Evolutionary conservation across 2,329 filamentous ascomycete species (phyloP), one percentile per base, ranked within the genome.

Genomic region (Stachybotrys chartarum): DNA sequence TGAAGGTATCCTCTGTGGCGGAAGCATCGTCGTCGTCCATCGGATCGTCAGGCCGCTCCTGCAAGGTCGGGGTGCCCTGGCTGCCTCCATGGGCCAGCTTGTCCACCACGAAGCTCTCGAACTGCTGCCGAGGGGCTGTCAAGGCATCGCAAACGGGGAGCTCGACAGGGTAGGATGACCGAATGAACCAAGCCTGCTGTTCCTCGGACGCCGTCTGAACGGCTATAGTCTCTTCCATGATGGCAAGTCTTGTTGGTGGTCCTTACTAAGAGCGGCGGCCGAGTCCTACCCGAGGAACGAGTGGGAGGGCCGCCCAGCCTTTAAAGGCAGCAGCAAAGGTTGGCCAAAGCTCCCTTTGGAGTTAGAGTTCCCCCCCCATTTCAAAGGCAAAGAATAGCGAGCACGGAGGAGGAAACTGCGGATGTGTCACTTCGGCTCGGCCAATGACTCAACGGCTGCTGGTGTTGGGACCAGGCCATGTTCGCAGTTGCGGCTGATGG

Each of bases 121-220:
- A 75, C 5, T 72, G 67, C n/a, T 60, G 57, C 7, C 61, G 59
- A 0, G 70, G 54, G 17, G 66, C 60, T 46, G 60, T 64, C 50
- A 76, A 61, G 17, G 67, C 72, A n/a, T 69, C 64, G 46, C 71
- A 63, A 8, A 58, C 55, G 2, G 75, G 74, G 49, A 76, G 66
- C 12, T 68, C 58, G 32, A 77, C 74, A 0, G 73, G 72, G 32
- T 63, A 68, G 0, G 64, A 68, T 10, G 70, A 69, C 54, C 67
- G 67, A 52, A 77, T 67, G 58, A 72, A 75, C 71, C 73, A 77
- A 16, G 66, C 63, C 45, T 56, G 57, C 46, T 63, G 57, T 53
- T 59, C 54, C n/a, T 60, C 59, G 42, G 55, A 51, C 32, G 57
- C 49, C 31, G 59, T 59, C n/a, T 57, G 58, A 63, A 65, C 65